A percentile compares a stretch with the other conserved stretches of the same genome.
These are phyloP conservation scores for Lactuca sativa DNA, from an alignment of 129 eudicot species.

Conservation along the genomic window DNA sequence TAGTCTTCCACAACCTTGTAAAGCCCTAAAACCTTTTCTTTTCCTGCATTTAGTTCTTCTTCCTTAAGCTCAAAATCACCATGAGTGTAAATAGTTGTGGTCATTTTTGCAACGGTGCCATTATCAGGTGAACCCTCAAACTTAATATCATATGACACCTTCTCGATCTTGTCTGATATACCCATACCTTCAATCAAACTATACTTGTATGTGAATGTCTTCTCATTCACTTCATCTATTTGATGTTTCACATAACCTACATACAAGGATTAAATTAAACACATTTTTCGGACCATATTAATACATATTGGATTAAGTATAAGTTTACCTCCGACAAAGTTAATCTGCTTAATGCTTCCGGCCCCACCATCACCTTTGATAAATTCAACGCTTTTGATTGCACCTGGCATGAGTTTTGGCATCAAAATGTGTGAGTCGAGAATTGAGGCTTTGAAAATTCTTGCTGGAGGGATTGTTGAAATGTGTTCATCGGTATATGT, in stretches of 20 bases:
- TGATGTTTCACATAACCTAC: slow-evolving; percentile 36
- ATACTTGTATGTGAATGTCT: slow-evolving; percentile 48
- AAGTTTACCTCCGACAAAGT: slow-evolving; percentile 30
- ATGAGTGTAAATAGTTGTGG: slow-evolving; percentile 41
- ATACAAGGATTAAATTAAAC: not conserved
- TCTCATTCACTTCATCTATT: slow-evolving; percentile 42
- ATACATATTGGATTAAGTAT: not conserved
- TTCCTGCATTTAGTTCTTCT: slow-evolving; percentile 56
- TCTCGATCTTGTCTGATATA: slow-evolving; percentile 45
- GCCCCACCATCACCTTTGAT: slow-evolving; percentile 55
- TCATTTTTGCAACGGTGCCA: slow-evolving; percentile 51
- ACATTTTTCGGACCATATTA: not conserved
- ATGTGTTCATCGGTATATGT: slow-evolving; percentile 44
- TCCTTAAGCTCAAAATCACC: slow-evolving; percentile 47
- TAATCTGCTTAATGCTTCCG: slow-evolving; percentile 50
- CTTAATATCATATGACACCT: slow-evolving; percentile 48
- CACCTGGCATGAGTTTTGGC: slow-evolving; percentile 55
- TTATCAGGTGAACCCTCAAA: slow-evolving; percentile 45
- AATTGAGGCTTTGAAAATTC: slow-evolving; percentile 51
- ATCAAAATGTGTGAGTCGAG: slow-evolving; percentile 48
- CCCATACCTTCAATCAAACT: slow-evolving; percentile 51
- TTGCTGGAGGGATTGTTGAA: slow-evolving; percentile 32
- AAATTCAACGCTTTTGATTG: slow-evolving; percentile 44
- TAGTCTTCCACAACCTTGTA: slow-evolving; percentile 66
- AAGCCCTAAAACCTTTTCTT: slow-evolving; percentile 49